These are phyloP conservation scores for Serendipita vermifera DNA, from an alignment of 768 basidiomycete species.

Conservation along the genomic window DNA sequence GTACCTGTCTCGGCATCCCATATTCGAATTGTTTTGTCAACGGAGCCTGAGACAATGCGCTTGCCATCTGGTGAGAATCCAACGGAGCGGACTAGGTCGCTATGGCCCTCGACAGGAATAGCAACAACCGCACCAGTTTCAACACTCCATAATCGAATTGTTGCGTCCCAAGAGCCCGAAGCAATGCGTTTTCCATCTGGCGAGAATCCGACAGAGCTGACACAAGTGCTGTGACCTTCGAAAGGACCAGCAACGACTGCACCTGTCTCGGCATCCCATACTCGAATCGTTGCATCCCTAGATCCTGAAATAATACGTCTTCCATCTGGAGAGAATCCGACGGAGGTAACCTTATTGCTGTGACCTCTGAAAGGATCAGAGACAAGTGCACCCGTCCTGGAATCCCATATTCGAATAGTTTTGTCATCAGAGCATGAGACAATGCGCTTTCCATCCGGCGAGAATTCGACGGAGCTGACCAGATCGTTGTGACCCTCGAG, in stretches of 20 bases:
- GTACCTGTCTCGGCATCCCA: conserved; percentile 17
- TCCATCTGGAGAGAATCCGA: conserved; percentile 22
- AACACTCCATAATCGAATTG: conserved; percentile 22
- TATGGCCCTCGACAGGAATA: conserved; percentile 22
- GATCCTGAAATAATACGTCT: conserved; percentile 22
- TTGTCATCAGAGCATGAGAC: background rate
- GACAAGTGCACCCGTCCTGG: too few species aligned
- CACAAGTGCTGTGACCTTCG: conserved; percentile 21
- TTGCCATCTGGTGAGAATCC: conserved; percentile 24
- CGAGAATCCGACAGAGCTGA: conserved; percentile 20
- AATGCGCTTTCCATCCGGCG: background rate
- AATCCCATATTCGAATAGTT: too few species aligned
- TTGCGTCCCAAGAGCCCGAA: conserved; percentile 23
- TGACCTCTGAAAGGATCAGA: too few species aligned
- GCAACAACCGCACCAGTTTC: conserved; percentile 18
- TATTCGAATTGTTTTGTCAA: conserved; percentile 18
- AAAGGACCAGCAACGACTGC: conserved; percentile 20
- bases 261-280: conserved; percentile 24
- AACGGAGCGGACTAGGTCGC: conserved; percentile 21
- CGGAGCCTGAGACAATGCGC: conserved; percentile 17
- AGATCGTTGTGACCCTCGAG: background rate
- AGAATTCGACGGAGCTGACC: background rate
- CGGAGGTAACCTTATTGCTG: conserved; percentile 15
- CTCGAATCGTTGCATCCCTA: conserved; percentile 20
- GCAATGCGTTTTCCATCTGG: conserved; percentile 21